phyloP scores from a whole-genome alignment of 2,329 filamentous ascomycete species.

The Zasmidium citrigriseum region DNA sequence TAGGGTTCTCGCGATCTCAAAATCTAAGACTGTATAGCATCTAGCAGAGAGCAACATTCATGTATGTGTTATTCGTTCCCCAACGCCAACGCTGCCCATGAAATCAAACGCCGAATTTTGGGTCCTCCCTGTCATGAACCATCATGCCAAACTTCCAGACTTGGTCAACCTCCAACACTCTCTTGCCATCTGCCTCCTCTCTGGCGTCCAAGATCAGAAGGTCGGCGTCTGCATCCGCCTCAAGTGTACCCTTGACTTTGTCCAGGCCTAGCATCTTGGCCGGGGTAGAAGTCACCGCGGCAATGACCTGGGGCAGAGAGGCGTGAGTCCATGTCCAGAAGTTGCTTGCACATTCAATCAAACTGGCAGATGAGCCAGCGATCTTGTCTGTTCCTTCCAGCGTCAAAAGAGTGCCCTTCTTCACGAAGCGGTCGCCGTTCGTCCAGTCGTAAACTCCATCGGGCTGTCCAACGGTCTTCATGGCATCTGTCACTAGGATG shows the following conservation, averaged over 20 bases:
- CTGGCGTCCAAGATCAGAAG: constrained; percentile 65
- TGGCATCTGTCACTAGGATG: constrained; percentile 89
- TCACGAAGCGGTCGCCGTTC: constrained; percentile 68
- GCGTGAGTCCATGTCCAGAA: constrained; percentile 75
- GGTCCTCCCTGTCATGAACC: constrained; percentile 37
- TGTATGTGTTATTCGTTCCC: neutral
- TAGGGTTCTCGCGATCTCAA: neutral
- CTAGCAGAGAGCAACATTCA: neutral
- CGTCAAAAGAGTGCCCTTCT: constrained; percentile 70
- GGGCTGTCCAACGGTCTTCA: constrained; percentile 80
- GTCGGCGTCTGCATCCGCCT: constrained; percentile 51
- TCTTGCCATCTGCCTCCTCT: constrained; percentile 44
- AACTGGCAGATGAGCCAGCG: constrained; percentile 56
- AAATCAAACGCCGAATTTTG: constrained; percentile 2
- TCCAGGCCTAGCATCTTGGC: constrained; percentile 73
- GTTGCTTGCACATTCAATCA: constrained; percentile 82
- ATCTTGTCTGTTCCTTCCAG: constrained; percentile 78
- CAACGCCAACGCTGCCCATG: neutral
- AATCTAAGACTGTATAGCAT: neutral
- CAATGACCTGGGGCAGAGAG: constrained; percentile 67
- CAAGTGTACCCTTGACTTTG: constrained; percentile 62
- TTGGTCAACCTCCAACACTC: constrained; percentile 66
- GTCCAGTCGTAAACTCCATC: constrained; percentile 87
- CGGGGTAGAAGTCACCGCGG: constrained; percentile 73
- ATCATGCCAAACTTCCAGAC: constrained; percentile 76